These are phyloP conservation scores for Theobroma grandiflorum DNA, from an alignment of 441 rosid genomes.

Conservation along the genomic window DNA sequence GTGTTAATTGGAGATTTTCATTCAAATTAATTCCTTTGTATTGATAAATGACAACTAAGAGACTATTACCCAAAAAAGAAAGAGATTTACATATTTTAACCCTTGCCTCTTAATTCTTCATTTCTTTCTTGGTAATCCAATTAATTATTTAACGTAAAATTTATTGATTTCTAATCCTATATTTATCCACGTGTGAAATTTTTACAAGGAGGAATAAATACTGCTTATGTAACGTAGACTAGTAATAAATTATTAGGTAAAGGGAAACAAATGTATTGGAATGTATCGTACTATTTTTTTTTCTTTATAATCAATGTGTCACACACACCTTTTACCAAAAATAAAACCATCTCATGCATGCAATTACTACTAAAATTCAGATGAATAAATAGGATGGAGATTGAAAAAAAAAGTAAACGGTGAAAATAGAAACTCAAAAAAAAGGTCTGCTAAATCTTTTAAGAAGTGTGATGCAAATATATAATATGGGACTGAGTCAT, in stretches of 20 bases:
- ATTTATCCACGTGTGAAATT: not conserved
- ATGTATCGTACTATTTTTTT: not conserved
- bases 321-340: not conserved
- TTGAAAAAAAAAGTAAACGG: not conserved
- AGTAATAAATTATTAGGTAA: not conserved
- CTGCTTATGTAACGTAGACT: not conserved
- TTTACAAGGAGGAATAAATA: not conserved
- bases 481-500: not conserved
- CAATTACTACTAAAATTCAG: not conserved
- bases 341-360: not conserved
- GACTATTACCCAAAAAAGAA: no score
- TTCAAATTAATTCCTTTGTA: no score
- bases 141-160: not conserved
- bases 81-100: not conserved
- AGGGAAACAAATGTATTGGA: not conserved
- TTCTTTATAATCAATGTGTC: not conserved
- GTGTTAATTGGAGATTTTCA: no score
- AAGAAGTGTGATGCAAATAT: not conserved
- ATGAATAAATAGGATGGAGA: not conserved
- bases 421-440: constrained; percentile 9
- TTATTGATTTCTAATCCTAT: not conserved
- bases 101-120: not conserved
- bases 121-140: not conserved
- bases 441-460: not conserved
- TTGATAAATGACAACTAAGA: no score